Percentiles rank a stretch among this genome's conserved stretches.
Evolutionary conservation across 176 grass and related monocot species (phyloP).

Genomic region (Carex littledalei): DNA sequence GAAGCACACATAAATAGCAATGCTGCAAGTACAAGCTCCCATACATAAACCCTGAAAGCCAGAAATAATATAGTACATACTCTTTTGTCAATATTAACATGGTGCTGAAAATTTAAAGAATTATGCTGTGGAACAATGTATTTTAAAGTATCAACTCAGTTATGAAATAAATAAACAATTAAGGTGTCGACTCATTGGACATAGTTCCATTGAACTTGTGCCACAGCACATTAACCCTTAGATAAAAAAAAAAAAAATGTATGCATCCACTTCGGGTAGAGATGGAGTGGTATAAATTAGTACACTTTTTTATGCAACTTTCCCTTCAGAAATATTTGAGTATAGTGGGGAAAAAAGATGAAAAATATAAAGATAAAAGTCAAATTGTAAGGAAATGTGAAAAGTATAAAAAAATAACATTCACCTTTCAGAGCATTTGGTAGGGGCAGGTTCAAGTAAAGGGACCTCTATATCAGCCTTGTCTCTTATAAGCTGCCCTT

Average conservation of each 20-base stretch:
- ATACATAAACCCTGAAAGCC: conserved; percentile 50
- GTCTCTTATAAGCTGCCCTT: conserved; percentile 31
- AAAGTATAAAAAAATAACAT: neutral
- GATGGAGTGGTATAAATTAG: neutral
- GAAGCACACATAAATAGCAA: conserved; percentile 46
- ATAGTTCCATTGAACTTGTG: neutral
- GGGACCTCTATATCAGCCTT: conserved; percentile 26
- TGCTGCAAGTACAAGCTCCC: conserved; percentile 43
- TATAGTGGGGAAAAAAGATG: neutral
- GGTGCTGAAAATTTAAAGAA: neutral
- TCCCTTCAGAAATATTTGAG: neutral
- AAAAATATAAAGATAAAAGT: conserved; percentile 9
- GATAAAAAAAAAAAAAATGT: neutral
- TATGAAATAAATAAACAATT: neutral
- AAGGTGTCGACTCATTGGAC: neutral
- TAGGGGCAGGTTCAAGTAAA: conserved; percentile 33
- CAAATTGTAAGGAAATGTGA: neutral
- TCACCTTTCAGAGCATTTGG: conserved; percentile 58
- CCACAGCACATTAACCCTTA: neutral
- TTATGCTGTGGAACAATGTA: neutral
- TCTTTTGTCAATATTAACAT: neutral
- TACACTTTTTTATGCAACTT: neutral
- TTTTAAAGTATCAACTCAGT: neutral
- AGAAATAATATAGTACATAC: neutral
- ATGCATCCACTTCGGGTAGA: neutral